Evolutionary conservation across 139 green algal genomes (phyloP).

Genomic region (Nannochloris sp.): DNA sequence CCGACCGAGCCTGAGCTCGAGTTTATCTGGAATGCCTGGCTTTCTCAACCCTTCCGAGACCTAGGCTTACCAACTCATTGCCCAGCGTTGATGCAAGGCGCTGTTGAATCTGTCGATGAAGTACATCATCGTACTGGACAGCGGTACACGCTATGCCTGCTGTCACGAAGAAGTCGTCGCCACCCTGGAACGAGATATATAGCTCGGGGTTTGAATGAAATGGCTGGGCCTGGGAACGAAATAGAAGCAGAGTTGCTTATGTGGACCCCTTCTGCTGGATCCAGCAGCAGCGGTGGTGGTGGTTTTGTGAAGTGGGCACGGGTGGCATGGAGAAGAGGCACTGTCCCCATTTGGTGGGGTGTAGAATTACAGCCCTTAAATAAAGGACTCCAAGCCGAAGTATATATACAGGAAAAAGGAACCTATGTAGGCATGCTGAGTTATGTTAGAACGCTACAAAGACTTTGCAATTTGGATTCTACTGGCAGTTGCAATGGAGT

Average conservation of each 20-base stretch:
- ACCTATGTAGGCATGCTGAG: constrained; percentile 74
- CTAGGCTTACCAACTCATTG: constrained; percentile 63
- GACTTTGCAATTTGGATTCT: constrained; percentile 59
- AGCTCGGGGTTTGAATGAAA: constrained; percentile 84
- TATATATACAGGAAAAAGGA: constrained; percentile 64
- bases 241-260: constrained; percentile 93
- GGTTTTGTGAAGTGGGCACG: constrained; percentile 47
- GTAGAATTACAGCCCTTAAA: constrained; percentile 47
- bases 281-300: too few species aligned
- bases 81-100: constrained; percentile 84
- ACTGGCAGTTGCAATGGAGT: background rate
- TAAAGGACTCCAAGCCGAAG: constrained; percentile 44
- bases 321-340: constrained; percentile 78
- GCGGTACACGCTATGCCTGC: constrained; percentile 53
- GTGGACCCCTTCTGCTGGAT: constrained; percentile 44
- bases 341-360: constrained; percentile 68
- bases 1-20: constrained; percentile 45
- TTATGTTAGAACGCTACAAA: constrained; percentile 74
- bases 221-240: constrained; percentile 88
- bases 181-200: constrained; percentile 92
- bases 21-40: constrained; percentile 87
- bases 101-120: constrained; percentile 63
- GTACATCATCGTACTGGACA: constrained; percentile 52
- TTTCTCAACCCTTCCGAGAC: constrained; percentile 51
- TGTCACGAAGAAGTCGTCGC: constrained; percentile 69